Base-by-base conservation (phyloP, 345 rosid species). In the Trapa bicornis region DNA sequence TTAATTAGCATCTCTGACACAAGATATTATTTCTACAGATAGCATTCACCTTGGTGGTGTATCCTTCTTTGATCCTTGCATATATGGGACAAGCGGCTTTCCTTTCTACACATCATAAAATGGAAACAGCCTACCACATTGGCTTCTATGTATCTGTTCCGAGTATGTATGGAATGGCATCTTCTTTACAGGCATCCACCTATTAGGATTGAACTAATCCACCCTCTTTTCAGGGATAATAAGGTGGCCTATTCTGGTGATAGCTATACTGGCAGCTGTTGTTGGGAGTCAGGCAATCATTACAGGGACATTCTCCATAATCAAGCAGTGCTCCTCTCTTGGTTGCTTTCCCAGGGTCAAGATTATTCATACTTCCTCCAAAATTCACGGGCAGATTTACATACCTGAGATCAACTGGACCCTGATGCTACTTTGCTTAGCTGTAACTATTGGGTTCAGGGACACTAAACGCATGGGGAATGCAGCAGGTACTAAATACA, bases 51-150 rank as follows among this genome's bases (percentile, higher is more conserved):
- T 85, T 79, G 5, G 78, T 88, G 78, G 99, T 94, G 58, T 94
- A 94, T 71, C 99, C 99, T 16, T 87, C 99, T 2, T 77, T 94
- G 75, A 89, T 94, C 75, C 89, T 94, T 50, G 99, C 99, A 67
- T 94, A 94, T 68, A 94, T 94, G 99, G 99, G 99, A 67, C 99
- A 94, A 81, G 99, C 99, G 35, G 97, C 99, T 37, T 89, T 84
- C 78, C 84, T 94, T 35, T 94, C 99, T 39, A 72, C 73, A 82
- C 99, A 94, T 73, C 99, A 94, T 77, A 68, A 38, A 22, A 68
- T 69, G 11, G 88, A 80, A 60, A 83, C 66, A 35, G 81, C 85
- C 68, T 87, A 93, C 83, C 66, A 74, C 68, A 83, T 94, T 66
- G 99, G 97, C 63, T 94, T 94, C 75, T 94, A 94, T 57, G 96